Percentiles rank a stretch among this genome's conserved stretches.
Evolutionary conservation across 2,329 filamentous ascomycete species (phyloP).

Genomic region (Paecilomyces sp.): DNA sequence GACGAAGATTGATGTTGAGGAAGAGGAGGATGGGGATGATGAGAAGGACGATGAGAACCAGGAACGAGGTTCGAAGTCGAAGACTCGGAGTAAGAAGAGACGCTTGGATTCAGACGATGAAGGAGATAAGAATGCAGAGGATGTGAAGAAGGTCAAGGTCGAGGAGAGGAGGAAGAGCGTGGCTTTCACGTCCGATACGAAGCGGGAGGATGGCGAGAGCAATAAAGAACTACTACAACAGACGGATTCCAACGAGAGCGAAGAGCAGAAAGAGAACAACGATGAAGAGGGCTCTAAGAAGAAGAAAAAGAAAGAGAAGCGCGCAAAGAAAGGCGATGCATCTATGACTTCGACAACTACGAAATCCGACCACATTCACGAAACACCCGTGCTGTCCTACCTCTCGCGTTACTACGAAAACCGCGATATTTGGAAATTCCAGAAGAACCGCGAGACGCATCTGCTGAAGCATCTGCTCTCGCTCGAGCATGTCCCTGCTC

Average conservation of each 20-base stretch:
- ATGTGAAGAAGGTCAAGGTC: slow-evolving; percentile 11
- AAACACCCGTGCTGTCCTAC: slow-evolving; percentile 62
- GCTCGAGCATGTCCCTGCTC: slow-evolving; percentile 60
- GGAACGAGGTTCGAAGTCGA: neutral
- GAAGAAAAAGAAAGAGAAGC: slow-evolving; percentile 14
- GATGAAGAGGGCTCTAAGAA: slow-evolving; percentile 15
- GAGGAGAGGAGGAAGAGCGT: slow-evolving; percentile 48
- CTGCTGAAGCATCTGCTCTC: slow-evolving; percentile 78
- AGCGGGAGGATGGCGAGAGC: slow-evolving; percentile 50
- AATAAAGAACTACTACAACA: slow-evolving; percentile 37
- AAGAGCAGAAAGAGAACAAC: slow-evolving; percentile 18
- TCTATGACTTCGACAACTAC: slow-evolving; percentile 6
- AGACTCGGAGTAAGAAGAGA: slow-evolving; percentile 9
- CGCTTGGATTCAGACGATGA: neutral
- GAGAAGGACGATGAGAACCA: slow-evolving; percentile 13
- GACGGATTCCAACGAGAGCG: slow-evolving; percentile 4
- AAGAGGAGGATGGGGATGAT: neutral
- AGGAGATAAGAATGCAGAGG: neutral
- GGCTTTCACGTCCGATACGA: slow-evolving; percentile 58
- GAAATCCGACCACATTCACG: slow-evolving; percentile 12
- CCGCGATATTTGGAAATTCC: slow-evolving; percentile 81
- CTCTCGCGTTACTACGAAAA: slow-evolving; percentile 67
- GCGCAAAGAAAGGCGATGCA: slow-evolving; percentile 9
- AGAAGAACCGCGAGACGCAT: slow-evolving; percentile 83
- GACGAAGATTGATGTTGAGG: slow-evolving; percentile 2